Conservation (phyloP, 192 early-diverging fungal species). For the Entophlyctis helioformis region DNA sequence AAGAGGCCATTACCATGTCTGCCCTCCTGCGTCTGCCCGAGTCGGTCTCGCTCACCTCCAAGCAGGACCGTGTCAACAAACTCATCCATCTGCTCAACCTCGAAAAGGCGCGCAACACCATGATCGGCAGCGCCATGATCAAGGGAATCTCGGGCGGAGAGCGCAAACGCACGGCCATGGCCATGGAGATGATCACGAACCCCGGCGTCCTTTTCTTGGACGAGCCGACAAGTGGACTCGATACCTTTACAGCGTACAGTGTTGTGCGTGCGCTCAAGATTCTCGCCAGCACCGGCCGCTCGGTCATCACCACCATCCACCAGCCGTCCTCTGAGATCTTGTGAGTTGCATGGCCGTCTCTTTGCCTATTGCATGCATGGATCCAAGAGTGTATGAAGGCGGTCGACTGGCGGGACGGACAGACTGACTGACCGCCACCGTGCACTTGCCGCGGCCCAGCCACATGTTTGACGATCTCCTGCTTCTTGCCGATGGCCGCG, state of each 20-base stretch:
- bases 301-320: constrained; percentile 23
- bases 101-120: constrained; percentile 54
- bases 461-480: constrained; percentile 59
- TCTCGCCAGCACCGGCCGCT: constrained; percentile 26
- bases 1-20: constrained; percentile 64
- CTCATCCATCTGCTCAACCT: constrained; percentile 50
- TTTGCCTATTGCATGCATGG: too few species aligned
- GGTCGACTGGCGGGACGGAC: too few species aligned
- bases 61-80: constrained; percentile 32
- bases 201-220: constrained; percentile 56
- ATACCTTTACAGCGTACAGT: constrained; percentile 39
- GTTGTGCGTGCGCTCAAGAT: constrained; percentile 31
- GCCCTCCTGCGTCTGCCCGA: constrained; percentile 43
- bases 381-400: too few species aligned
- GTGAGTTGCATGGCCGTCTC: too few species aligned
- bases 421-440: too few species aligned
- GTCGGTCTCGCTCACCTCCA: constrained; percentile 18
- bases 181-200: constrained; percentile 56
- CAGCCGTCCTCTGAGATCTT: constrained; percentile 49
- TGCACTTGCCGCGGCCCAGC: too few species aligned
- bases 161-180: constrained; percentile 61
- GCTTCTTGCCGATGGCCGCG: constrained; percentile 51
- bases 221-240: constrained; percentile 60
- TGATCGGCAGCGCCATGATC: constrained; percentile 44
- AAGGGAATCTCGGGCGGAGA: constrained; percentile 68